phyloP scores from a whole-genome alignment of 495 filamentous ascomycete species.

The Parmelia sp. region DNA sequence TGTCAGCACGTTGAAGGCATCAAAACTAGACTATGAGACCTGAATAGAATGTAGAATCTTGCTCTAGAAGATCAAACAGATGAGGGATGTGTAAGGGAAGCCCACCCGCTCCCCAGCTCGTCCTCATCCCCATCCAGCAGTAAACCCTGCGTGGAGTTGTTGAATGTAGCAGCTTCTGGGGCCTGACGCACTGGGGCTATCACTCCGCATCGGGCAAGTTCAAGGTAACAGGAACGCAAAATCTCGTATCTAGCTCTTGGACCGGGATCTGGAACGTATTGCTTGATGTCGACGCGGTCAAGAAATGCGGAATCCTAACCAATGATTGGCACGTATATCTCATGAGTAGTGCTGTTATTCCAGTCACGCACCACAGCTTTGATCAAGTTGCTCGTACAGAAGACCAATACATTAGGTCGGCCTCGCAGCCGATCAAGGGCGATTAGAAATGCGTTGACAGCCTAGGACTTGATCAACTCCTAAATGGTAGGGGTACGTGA shows the following conservation, averaged over 20 bases:
- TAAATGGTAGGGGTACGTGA: neutral
- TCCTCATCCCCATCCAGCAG: neutral
- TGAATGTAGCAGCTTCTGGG: neutral
- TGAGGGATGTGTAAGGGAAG: neutral
- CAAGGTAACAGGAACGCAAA: constrained; percentile 43
- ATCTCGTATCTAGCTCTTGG: constrained; percentile 44
- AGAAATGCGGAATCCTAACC: constrained; percentile 45
- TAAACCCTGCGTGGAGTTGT: neutral
- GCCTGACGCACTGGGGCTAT: constrained; percentile 19
- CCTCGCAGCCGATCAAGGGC: constrained; percentile 36
- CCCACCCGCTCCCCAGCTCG: neutral
- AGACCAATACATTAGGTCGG: constrained; percentile 42
- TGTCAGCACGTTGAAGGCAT: neutral
- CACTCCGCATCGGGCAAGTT: constrained; percentile 41
- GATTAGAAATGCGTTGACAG: constrained; percentile 34
- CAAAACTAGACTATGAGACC: neutral
- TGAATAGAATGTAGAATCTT: neutral
- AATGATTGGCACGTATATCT: neutral
- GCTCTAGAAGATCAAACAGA: neutral
- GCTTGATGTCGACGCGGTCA: constrained; percentile 50
- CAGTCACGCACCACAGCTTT: constrained; percentile 31
- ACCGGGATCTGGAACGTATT: constrained; percentile 39
- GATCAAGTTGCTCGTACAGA: constrained; percentile 49
- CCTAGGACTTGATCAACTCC: constrained; percentile 12
- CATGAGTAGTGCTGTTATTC: neutral